Percentiles rank a stretch among this genome's conserved stretches.
These are phyloP conservation scores for Claviceps sorghi DNA, from an alignment of 2,329 filamentous ascomycete genomes.

Conservation along the genomic window DNA sequence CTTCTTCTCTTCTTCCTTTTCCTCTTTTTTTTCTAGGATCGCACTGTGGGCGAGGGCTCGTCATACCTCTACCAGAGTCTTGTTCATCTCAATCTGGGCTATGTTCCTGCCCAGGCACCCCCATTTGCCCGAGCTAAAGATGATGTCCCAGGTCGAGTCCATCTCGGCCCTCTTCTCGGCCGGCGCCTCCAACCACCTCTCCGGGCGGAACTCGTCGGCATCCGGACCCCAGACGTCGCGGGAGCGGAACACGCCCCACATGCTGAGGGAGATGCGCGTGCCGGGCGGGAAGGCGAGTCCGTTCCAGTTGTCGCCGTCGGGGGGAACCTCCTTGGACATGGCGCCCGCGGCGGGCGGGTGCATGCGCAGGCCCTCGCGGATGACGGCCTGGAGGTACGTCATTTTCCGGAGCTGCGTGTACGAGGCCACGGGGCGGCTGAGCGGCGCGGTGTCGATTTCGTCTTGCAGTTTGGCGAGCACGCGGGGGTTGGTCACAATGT, in stretches of 20 bases:
- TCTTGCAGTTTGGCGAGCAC: conserved; percentile 29
- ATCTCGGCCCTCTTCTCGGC: conserved; percentile 15
- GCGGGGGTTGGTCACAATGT: conserved; percentile 32
- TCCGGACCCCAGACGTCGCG: conserved; percentile 21
- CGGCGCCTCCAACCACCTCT: conserved; percentile 23
- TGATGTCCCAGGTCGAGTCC: conserved; percentile 23
- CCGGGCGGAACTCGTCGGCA: conserved; percentile 18
- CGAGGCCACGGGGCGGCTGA: conserved; percentile 12
- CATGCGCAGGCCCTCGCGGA: conserved; percentile 31
- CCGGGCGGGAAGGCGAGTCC: conserved; percentile 17
- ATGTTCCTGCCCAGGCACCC: conserved; percentile 24
- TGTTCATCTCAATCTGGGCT: conserved; percentile 25
- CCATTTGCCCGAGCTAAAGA: conserved; percentile 25
- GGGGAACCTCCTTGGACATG: conserved; percentile 3
- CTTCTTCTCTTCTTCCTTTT: too few species aligned
- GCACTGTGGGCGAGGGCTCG: too few species aligned
- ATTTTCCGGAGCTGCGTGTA: conserved; percentile 20
- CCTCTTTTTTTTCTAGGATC: too few species aligned
- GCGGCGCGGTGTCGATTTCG: conserved; percentile 9
- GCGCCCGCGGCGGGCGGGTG: conserved; percentile 19
- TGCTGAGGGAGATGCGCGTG: conserved; percentile 17
- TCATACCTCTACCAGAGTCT: conserved; percentile 27
- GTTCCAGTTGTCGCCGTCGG: conserved; percentile 2
- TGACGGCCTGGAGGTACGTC: conserved; percentile 32
- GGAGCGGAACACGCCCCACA: conserved; percentile 18